A percentile compares a stretch with the other conserved stretches of the same genome.
phyloP scores from a whole-genome alignment of 202 grass and related monocot species.

The Miscanthus sacchariflorus region DNA sequence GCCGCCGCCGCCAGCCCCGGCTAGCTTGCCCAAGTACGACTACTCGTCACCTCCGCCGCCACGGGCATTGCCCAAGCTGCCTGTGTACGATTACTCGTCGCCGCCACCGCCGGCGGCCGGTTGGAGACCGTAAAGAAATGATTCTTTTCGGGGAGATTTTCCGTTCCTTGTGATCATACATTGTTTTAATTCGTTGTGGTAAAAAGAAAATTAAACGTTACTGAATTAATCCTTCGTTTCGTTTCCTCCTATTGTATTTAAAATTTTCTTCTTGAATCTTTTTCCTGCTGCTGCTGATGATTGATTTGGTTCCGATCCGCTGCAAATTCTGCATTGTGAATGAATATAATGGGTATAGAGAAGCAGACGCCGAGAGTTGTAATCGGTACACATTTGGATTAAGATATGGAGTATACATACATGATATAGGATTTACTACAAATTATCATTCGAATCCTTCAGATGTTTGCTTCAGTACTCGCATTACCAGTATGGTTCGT shows the following conservation, averaged over 20 bases:
- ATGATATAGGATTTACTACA: neutral
- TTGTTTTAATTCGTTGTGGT: constrained; percentile 45
- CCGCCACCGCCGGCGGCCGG: constrained; percentile 48
- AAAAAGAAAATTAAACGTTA: constrained; percentile 23
- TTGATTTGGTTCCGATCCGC: constrained; percentile 20
- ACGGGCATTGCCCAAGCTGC: constrained; percentile 32
- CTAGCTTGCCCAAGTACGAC: constrained; percentile 26
- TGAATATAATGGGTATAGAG: constrained; percentile 7
- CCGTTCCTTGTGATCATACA: constrained; percentile 37
- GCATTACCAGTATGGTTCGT: neutral
- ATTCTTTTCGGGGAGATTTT: constrained; percentile 41
- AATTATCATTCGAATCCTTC: neutral
- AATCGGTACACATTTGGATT: constrained; percentile 11
- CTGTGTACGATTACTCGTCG: constrained; percentile 52
- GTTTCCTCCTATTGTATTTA: neutral
- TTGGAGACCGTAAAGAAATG: constrained; percentile 21
- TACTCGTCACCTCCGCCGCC: constrained; percentile 21
- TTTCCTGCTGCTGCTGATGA: neutral
- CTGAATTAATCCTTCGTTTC: constrained; percentile 15
- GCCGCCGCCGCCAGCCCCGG: constrained; percentile 42
- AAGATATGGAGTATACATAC: neutral
- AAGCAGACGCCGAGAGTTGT: neutral
- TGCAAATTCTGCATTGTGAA: constrained; percentile 24
- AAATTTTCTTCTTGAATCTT: neutral
- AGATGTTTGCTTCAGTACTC: neutral